Evolutionary conservation across 2,329 filamentous ascomycete species (phyloP), one percentile per base, ranked within the genome.

Genomic region (Claviceps sp.): DNA sequence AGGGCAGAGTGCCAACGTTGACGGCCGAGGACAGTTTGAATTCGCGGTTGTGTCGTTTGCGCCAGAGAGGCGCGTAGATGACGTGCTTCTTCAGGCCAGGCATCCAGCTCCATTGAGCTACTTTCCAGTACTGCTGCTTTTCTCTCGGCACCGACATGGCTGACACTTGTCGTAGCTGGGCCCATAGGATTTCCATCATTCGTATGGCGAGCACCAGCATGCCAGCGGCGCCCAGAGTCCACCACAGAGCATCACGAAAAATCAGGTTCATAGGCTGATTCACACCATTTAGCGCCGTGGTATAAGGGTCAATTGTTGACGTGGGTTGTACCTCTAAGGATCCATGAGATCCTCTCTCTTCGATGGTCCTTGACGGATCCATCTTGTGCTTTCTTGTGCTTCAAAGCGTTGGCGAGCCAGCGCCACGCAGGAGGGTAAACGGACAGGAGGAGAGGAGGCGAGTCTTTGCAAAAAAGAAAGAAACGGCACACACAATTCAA

Each of bases 1-100:
- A 84, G 0, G 82, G 82, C 16, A 86, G 68, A 0, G 81, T 84
- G 56, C 82, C 75, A 51, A 78, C 68, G 62, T 80, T 81, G 56
- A 81, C 59, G 53, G 79, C 80, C 8, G 73, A 71, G 50, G 79
- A 83, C 50, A 85, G 67, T 60, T 74, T 73, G 59, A 85, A 75
- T 64, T 85, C 82, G 60, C 80, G 73, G 68, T 84, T 85, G 66
- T 85, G 82, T 47, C 82, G 76, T 62, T 84, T 84, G 14, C 69
- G 76, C 67, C 76, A 76, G 24, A 86, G 66, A 2, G 82, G 82
- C 1, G 82, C 81, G 58, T 85, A 71, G 47, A 67, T 65, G 53
- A 85, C 60, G 57, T 82, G 68, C 63, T 76, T 80, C 70, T 85
- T 85, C 58, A 84, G 58, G 54, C 68, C 68, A 13, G 81, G 80